Evolutionary conservation across 306 rosid genomes (phyloP).

Genomic region (Sphenostylis stenocarpa): DNA sequence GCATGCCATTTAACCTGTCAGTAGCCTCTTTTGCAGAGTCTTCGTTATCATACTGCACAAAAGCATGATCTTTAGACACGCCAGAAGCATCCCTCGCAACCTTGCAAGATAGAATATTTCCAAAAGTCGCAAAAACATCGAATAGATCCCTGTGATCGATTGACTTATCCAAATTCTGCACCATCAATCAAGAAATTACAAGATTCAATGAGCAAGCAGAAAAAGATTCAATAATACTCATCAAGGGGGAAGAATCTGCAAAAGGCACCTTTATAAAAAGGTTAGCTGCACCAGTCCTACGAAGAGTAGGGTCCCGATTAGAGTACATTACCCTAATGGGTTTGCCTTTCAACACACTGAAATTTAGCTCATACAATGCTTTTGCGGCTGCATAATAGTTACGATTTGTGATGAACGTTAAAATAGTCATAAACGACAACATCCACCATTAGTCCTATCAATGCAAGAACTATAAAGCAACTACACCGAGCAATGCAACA

Average conservation of each 20-base stretch:
- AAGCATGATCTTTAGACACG: constrained; percentile 47
- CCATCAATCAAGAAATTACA: neutral
- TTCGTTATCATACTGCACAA: constrained; percentile 60
- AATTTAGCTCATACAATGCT: constrained; percentile 35
- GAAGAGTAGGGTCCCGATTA: constrained; percentile 46
- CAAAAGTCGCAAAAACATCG: constrained; percentile 52
- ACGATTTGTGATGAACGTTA: neutral
- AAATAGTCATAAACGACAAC: neutral
- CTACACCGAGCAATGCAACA: neutral
- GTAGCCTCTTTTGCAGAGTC: constrained; percentile 54
- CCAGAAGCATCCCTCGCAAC: constrained; percentile 33
- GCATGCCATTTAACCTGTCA: constrained; percentile 51
- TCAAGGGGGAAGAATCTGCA: neutral
- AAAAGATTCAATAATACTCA: neutral
- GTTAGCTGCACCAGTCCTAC: constrained; percentile 50
- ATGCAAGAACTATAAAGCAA: neutral
- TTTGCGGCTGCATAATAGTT: constrained; percentile 28
- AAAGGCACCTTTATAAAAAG: constrained; percentile 47
- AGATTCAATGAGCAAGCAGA: neutral
- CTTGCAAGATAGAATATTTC: constrained; percentile 55
- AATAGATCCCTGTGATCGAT: constrained; percentile 47
- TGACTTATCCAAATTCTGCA: constrained; percentile 65
- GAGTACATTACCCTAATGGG: constrained; percentile 53
- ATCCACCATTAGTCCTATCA: neutral
- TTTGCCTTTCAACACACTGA: constrained; percentile 50